Evolutionary conservation across 176 grass and related monocot species (phyloP), one percentile per base, ranked within the genome.

Genomic region (Zea mays): DNA sequence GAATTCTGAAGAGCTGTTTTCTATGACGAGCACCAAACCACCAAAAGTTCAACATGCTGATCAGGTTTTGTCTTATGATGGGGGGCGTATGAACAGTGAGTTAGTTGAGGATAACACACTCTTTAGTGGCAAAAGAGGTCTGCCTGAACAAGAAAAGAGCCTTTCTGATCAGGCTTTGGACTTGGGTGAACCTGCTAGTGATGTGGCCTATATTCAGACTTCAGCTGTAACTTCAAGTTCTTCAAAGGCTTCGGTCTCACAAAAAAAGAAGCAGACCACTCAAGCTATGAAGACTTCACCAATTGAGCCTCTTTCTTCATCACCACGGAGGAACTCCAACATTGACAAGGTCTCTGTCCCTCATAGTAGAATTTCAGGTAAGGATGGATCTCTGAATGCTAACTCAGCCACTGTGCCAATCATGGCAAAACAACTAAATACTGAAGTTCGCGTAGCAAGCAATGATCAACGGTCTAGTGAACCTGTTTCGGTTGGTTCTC

Each of bases 141-240:
- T 15, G 4, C 54, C 76, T 0, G 84, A 79, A 83, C 65, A 75
- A 50, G 85, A 85, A 81, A 87, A 62, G 13, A 73, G 49, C 72
- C 63, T 68, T 69, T 84, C 52, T 78, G 50, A 87, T 63, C 80
- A 84, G 37, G 33, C 60, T 76, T 80, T 80, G 64, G 81, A 80
- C 71, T 71, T 80, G 43, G 74, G 36, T 74, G 81, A 83, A 72
- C 68, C 83, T 27, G 48, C 44, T 77, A 88, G 79, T 86, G 93
- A 88, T 59, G 62, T 68, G 0, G 81, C 84, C 35, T 76, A 78
- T 60, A 49, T 76, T 69, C 93, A 86, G 71, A 47, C 67, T 65
- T 43, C 80, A 80, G 79, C 79, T 56, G 82, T 90, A 83, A 88
- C 90, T 73, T 97, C 88, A 41, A 93, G 90, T 76, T 93, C 93